Percentiles rank a stretch among this genome's conserved stretches.
Evolutionary conservation across 2,329 filamentous ascomycete species (phyloP).

Genomic region (Dactylella cylindrospora): DNA sequence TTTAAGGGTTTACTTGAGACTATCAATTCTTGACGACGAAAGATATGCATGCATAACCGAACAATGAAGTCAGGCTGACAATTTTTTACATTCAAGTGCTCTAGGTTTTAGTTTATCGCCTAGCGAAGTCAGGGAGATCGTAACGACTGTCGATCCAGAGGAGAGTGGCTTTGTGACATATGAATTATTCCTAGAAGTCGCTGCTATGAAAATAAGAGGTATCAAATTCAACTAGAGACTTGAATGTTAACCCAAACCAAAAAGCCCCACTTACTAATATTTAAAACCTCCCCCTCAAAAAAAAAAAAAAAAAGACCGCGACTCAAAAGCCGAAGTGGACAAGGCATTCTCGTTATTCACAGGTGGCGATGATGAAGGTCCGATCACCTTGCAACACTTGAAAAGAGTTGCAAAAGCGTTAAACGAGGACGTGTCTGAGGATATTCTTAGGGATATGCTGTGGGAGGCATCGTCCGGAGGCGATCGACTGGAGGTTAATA

Average conservation of each 20-base stretch:
- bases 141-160: conserved; percentile 80
- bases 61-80: no score
- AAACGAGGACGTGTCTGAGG: conserved; percentile 81
- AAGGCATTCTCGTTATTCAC: conserved; percentile 83
- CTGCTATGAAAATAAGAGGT: conserved; percentile 78
- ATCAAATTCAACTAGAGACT: conserved; percentile 52
- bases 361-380: conserved; percentile 57
- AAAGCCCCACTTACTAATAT: no score
- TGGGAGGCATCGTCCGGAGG: conserved; percentile 82
- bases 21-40: neutral
- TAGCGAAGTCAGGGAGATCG: conserved; percentile 72
- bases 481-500: conserved; percentile 68
- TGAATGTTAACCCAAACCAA: no score
- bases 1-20: neutral
- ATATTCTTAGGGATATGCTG: conserved; percentile 88
- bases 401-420: conserved; percentile 75
- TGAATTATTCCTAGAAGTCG: conserved; percentile 79
- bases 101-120: conserved; percentile 70
- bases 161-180: conserved; percentile 75
- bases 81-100: conserved; percentile 68
- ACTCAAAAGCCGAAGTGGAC: conserved; percentile 69
- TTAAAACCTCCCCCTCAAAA: no score
- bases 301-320: conserved; percentile 55
- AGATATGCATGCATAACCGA: no score
- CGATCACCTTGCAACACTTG: conserved; percentile 79